Conservation (phyloP, 2,329 filamentous ascomycete genomes). For the Lanzia echinophila region DNA sequence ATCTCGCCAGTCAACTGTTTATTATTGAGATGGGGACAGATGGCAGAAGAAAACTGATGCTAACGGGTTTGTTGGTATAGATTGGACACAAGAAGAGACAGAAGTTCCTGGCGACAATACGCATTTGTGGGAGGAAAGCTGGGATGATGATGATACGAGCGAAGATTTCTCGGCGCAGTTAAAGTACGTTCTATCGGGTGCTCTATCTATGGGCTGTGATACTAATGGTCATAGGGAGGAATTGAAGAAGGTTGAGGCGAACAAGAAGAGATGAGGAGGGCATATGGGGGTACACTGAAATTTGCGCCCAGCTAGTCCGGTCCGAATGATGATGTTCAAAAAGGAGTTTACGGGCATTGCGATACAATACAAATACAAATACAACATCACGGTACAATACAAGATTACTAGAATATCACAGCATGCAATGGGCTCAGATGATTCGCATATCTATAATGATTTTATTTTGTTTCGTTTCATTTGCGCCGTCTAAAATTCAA, state of each 20-base stretch:
- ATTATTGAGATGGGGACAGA: background rate
- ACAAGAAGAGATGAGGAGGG: slow-evolving; percentile 51
- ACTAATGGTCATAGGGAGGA: slow-evolving; percentile 59
- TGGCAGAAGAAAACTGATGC: background rate
- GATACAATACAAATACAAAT: background rate
- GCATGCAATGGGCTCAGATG: background rate
- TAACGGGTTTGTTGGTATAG: slow-evolving; percentile 39
- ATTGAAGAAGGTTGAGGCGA: slow-evolving; percentile 83
- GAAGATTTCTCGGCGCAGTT: slow-evolving; percentile 95
- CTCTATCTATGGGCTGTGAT: background rate
- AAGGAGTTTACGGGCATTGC: background rate
- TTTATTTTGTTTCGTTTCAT: background rate
- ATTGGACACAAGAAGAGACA: slow-evolving; percentile 89
- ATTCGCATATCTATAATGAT: background rate
- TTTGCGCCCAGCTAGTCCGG: background rate
- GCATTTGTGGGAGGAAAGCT: slow-evolving; percentile 98
- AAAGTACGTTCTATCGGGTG: slow-evolving; percentile 55
- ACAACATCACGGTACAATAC: background rate
- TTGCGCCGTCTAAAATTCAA: slow-evolving; percentile 7
- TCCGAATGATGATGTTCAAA: background rate
- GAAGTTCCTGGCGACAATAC: slow-evolving; percentile 70
- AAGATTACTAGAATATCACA: background rate
- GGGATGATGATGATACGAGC: slow-evolving; percentile 96
- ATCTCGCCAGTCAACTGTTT: background rate
- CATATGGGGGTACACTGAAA: background rate